phyloP scores from a whole-genome alignment of 495 filamentous ascomycete genomes.

The Aspergillus kassunensis region DNA sequence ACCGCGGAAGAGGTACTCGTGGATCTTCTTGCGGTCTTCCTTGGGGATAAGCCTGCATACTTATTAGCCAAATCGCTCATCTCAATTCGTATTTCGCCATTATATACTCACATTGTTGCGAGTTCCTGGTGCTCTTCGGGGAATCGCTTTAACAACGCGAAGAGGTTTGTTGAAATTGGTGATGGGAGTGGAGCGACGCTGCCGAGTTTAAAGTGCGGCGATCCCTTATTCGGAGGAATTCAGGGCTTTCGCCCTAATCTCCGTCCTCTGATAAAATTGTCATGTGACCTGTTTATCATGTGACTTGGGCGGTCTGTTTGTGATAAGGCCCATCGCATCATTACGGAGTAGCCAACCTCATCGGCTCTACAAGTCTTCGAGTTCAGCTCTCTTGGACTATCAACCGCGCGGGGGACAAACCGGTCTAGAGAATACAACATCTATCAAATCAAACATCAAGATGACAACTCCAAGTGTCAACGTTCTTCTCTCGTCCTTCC shows the following conservation, averaged over 20 bases:
- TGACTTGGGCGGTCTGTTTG: too few relatives aligned
- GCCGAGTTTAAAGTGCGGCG: constrained; percentile 39
- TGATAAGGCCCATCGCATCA: too few relatives aligned
- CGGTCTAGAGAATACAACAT: too few relatives aligned
- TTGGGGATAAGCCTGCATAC: constrained; percentile 89
- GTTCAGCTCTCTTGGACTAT: too few relatives aligned
- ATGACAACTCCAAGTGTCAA: constrained; percentile 60
- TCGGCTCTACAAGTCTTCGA: background rate
- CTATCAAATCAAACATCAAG: constrained; percentile 7
- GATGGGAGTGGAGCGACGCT: constrained; percentile 35
- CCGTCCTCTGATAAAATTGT: constrained; percentile 12
- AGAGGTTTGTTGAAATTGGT: constrained; percentile 38
- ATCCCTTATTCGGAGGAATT: constrained; percentile 26
- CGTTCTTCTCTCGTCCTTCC: constrained; percentile 75
- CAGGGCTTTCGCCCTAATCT: constrained; percentile 42
- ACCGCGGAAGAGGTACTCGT: constrained; percentile 99
- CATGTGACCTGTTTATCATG: constrained; percentile 13
- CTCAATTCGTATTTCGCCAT: background rate
- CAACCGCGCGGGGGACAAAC: too few relatives aligned
- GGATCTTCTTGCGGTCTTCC: constrained; percentile 99
- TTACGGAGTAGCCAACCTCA: too few relatives aligned
- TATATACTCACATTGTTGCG: constrained; percentile 50
- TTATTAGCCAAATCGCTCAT: background rate
- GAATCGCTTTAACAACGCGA: constrained; percentile 54
- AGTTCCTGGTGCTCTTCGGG: constrained; percentile 56